Conservation (phyloP, 345 rosid species). For the Capsella bursapastoris region DNA sequence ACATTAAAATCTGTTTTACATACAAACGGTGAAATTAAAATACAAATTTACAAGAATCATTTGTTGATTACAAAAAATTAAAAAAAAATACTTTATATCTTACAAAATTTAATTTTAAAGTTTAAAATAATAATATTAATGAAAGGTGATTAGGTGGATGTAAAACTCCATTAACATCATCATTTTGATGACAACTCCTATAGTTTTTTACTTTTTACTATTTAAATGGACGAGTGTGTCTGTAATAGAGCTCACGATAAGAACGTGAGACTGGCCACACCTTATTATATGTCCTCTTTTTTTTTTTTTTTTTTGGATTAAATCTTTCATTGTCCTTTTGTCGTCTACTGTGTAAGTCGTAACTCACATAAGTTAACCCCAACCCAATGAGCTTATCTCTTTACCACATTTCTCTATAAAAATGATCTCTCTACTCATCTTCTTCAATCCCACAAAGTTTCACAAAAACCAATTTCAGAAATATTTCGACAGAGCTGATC, state of each 20-base stretch:
- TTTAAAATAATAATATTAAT: background rate
- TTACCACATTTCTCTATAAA: slow-evolving; percentile 37
- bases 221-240: slow-evolving; percentile 10
- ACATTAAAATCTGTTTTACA: background rate
- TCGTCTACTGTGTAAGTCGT: slow-evolving; percentile 41
- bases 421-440: slow-evolving; percentile 35
- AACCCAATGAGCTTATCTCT: slow-evolving; percentile 45
- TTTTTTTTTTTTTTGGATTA: background rate
- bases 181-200: slow-evolving; percentile 16
- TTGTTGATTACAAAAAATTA: background rate
- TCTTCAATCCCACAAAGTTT: slow-evolving; percentile 1
- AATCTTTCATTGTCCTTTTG: slow-evolving; percentile 26
- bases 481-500: slow-evolving; percentile 15
- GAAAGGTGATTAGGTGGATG: background rate
- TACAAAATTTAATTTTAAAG: background rate
- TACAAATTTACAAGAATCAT: background rate
- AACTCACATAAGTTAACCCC: slow-evolving; percentile 36
- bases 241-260: slow-evolving; percentile 34
- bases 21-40: background rate
- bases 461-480: slow-evolving; percentile 11
- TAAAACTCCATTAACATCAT: slow-evolving; percentile 2
- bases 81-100: background rate
- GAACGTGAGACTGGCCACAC: slow-evolving; percentile 40
- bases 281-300: background rate
- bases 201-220: background rate